Evolutionary conservation across 331 rosid species (phyloP).

Genomic region (Malus hybrid): DNA sequence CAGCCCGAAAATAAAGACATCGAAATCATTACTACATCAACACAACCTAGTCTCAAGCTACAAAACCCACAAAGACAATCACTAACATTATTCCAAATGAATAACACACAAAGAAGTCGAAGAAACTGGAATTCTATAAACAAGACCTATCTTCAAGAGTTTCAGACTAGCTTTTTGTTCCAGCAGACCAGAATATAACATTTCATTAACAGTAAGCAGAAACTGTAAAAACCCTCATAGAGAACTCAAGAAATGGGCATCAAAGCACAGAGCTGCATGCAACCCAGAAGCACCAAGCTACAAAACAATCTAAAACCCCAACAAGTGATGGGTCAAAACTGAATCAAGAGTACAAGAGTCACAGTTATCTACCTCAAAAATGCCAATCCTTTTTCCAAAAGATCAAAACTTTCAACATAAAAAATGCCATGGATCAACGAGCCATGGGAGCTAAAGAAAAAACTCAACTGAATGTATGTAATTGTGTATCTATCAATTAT

Average conservation of each 20-base stretch:
- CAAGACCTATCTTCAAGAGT: too few species aligned
- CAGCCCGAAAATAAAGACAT: neutral
- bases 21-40: neutral
- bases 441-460: constrained; percentile 3
- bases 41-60: neutral
- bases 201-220: neutral
- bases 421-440: constrained; percentile 8
- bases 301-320: neutral
- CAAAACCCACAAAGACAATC: neutral
- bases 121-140: too few species aligned
- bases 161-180: neutral
- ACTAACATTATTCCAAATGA: neutral
- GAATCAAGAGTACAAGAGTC: neutral
- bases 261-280: constrained; percentile 7
- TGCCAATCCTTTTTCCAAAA: constrained; percentile 13
- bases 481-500: neutral
- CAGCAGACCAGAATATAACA: neutral
- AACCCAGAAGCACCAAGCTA: neutral
- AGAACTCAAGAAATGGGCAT: neutral
- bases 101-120: neutral
- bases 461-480: constrained; percentile 7
- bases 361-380: constrained; percentile 20
- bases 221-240: neutral
- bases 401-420: neutral
- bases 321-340: constrained; percentile 1